Evolutionary conservation across 192 early-diverging fungal species (phyloP), one percentile per base, ranked within the genome.

Genomic region (Dispira simplex): DNA sequence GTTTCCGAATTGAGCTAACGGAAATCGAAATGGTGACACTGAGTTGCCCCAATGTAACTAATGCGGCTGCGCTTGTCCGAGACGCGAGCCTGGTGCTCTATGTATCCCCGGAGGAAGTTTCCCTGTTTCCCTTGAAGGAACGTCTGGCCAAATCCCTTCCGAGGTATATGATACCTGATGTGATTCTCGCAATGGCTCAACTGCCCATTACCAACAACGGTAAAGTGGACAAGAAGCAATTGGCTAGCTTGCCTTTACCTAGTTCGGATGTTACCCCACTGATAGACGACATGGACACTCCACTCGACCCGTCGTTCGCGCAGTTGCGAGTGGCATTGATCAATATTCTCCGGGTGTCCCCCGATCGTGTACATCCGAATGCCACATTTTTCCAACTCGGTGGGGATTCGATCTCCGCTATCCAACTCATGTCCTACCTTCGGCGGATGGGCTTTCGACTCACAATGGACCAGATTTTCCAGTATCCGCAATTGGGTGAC

Each of bases 381-480:
- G 3, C 54, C 54, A 23, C 54, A 13, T 56, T 56, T 26, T 26
- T 56, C 54, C 54, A 26, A 56, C 25, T 56, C 3, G 54, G 54
- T 26, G 54, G 54, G n/a, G 54, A 56, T 26, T 56, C 54, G 13
- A 56, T 56, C 25, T 56, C 54, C 13, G 54, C 54, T 2, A 56
- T 56, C 10, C 54, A 25, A 27, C 27, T 56, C 12, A 13, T 26
- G 54, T 23, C 54, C 20, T 3, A 27, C n/a, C 12, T 20, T 26
- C 20, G 25, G 10, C 20, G 25, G 54, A 14, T 14, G 23, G 54
- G 54, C 10, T 13, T 56, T 8, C 20, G 23, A 2, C 16, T 56
- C 1, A 56, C 54, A 4, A 27, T 56, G 20, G 54, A 20, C n/a
- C 20, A 56, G 25, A 10, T 56, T 13, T 26, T 56, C 13, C 20